Evolutionary conservation across 2,329 filamentous ascomycete genomes (phyloP).

Genomic region (Botrytis squamosa): DNA sequence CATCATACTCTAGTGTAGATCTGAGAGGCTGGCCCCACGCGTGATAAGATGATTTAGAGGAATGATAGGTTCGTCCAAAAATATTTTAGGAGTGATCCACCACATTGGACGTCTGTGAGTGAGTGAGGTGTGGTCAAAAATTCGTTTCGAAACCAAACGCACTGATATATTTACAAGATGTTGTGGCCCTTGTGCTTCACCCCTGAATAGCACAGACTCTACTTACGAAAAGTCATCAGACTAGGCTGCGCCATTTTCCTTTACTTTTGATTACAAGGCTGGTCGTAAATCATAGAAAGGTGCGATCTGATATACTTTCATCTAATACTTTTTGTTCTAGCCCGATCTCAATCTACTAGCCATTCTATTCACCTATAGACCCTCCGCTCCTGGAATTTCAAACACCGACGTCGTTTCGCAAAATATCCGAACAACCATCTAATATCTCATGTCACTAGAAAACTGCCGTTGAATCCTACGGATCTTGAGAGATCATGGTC

Average conservation of each 20-base stretch:
- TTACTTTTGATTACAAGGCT: neutral
- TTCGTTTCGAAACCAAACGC: slow-evolving; percentile 18
- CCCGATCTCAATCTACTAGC: neutral
- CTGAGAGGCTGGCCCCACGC: neutral
- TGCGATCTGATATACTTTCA: neutral
- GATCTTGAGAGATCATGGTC: neutral
- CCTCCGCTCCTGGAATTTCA: neutral
- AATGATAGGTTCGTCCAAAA: slow-evolving; percentile 2
- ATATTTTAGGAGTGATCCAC: neutral
- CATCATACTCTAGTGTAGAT: neutral
- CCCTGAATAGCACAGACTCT: slow-evolving; percentile 1
- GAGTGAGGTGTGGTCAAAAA: neutral
- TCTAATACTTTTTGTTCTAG: neutral
- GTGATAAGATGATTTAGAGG: neutral
- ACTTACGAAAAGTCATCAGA: neutral
- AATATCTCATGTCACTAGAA: neutral
- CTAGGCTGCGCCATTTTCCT: neutral
- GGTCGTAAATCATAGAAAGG: neutral
- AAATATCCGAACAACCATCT: slow-evolving; percentile 4
- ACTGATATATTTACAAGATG: neutral
- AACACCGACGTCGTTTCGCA: slow-evolving; percentile 9
- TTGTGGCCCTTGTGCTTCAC: neutral
- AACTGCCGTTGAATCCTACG: neutral
- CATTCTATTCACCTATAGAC: neutral
- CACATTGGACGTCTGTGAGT: neutral